A percentile compares a stretch with the other conserved stretches of the same genome.
Conservation (phyloP, 2,329 filamentous ascomycete species). For the Hymenoscyphus occultus region DNA sequence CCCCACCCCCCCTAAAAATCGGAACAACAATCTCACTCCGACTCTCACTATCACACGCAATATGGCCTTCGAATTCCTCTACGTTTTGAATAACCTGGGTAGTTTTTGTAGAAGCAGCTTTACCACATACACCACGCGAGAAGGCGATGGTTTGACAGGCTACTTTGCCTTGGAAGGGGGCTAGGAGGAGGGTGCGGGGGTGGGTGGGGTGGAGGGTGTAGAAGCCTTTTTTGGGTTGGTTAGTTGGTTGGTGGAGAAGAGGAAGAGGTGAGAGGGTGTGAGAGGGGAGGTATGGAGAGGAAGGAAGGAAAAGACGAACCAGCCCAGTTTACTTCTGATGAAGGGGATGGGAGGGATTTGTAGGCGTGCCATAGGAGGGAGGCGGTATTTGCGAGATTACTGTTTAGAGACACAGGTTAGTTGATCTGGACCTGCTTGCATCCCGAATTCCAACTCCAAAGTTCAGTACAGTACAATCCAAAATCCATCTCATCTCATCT, state of each 20-base stretch:
- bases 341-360: conserved; percentile 66
- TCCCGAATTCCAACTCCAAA: no score
- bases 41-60: conserved; percentile 74
- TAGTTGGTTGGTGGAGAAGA: neutral
- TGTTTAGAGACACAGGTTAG: conserved; percentile 41
- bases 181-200: conserved; percentile 62
- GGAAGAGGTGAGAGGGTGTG: conserved; percentile 3
- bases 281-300: conserved; percentile 1
- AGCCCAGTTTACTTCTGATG: conserved; percentile 72
- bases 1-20: conserved; percentile 39
- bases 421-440: neutral
- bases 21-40: conserved; percentile 82
- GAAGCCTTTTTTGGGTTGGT: conserved; percentile 59
- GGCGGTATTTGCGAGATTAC: conserved; percentile 74
- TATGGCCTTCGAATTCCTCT: conserved; percentile 72
- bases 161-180: conserved; percentile 76
- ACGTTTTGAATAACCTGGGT: conserved; percentile 72
- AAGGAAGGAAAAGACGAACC: conserved; percentile 41
- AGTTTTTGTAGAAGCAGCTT: conserved; percentile 55
- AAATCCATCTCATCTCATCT: no score
- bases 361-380: conserved; percentile 78
- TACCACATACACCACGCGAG: conserved; percentile 71
- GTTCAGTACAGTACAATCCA: no score
- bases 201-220: conserved; percentile 59
- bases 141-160: conserved; percentile 77